Evolutionary conservation across 2,329 filamentous ascomycete species (phyloP), one percentile per base, ranked within the genome.

Genomic region (Alternaria atra): DNA sequence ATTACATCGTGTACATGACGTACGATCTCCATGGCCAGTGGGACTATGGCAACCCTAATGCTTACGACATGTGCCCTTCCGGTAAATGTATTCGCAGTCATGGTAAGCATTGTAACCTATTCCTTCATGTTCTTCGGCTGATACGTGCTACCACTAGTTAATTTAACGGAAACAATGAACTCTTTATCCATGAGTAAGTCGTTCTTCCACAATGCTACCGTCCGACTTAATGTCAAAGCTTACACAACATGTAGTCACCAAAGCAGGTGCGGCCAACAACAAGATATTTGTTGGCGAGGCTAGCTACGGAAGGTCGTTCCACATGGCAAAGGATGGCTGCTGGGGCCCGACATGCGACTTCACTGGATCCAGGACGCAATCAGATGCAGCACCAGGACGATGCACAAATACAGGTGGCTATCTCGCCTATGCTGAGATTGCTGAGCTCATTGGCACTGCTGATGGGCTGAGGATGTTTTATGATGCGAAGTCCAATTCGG

Each of bases 11-110:
- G 12, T 74, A 70, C 58, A 77, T 77, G 73, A 76, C 73, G 4
- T 77, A 77, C 40, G 73, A 76, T 51, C 55, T 82, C 40, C 78
- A 82, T 58, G 80, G 80, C 3, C 79, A 82, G 52, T 82, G 80
- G 79, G 80, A 81, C 58, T 70, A 68, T 29, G 70, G 64, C 44
- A 83, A 80, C 29, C 15, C 60, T 35, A 64, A 52, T 37, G 35
- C 75, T 0, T 55, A 52, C 12, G 39, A 62, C 1, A 74, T 72
- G 6, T 82, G 80, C 54, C 27, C 52, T 1, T 50, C 37, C 8
- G 74, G 73, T 3, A 71, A 73, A 35, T 77, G 73, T 44, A 42
- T 76, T 3, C 69, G 80, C 1, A 72, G 65, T 2, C 75, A 80
- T 40, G n/a, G n/a, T n/a, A n/a, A n/a, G n/a, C n/a, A n/a, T n/a